Percentiles rank a stretch among this genome's conserved stretches.
phyloP scores from a whole-genome alignment of 225 moss, liverwort and hornwort species.

The Pseudisothecium myosuroides region DNA sequence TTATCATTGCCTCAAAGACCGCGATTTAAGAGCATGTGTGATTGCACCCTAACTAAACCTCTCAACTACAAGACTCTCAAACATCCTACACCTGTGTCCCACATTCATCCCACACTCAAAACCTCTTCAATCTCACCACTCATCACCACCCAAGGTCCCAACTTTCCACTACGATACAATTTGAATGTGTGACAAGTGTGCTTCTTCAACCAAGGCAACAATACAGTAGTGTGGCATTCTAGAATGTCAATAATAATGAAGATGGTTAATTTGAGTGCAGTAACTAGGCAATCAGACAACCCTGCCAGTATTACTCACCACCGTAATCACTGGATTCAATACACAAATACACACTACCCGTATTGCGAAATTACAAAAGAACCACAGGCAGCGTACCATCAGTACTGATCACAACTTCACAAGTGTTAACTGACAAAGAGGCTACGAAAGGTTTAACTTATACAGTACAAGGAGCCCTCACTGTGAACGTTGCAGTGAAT shows the following conservation, averaged over 20 bases:
- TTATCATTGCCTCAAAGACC: background rate
- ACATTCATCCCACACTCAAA: background rate
- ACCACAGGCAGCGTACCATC: background rate
- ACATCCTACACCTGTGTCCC: too few relatives aligned
- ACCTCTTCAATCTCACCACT: background rate
- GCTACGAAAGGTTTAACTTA: background rate
- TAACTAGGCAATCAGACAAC: background rate
- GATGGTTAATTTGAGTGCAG: background rate
- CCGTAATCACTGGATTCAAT: background rate
- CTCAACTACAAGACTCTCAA: background rate
- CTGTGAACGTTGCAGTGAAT: background rate
- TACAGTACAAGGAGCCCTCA: background rate
- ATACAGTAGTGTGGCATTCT: background rate
- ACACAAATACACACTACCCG: background rate
- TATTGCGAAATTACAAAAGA: background rate
- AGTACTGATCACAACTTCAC: background rate
- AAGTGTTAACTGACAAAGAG: background rate
- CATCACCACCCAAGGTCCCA: background rate
- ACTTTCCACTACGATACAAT: background rate
- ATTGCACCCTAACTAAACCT: background rate
- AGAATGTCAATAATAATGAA: background rate
- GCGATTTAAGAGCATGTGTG: background rate
- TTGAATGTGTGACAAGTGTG: background rate
- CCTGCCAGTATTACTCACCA: background rate
- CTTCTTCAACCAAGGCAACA: too few relatives aligned